These are phyloP conservation scores for Stephania cephalantha DNA, from an alignment of 164 flowering plant genomes.

Conservation along the genomic window DNA sequence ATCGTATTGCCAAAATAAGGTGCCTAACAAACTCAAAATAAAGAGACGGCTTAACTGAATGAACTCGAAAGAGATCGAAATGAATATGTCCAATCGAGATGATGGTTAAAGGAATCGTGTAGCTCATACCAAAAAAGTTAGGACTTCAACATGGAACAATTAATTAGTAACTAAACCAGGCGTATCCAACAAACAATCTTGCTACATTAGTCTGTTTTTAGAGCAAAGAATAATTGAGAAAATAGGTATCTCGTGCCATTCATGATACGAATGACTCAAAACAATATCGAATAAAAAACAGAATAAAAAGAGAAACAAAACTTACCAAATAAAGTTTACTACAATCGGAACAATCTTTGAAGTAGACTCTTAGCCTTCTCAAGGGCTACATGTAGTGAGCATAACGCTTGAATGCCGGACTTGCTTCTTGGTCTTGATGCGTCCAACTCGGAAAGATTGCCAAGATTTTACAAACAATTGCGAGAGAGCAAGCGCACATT, in stretches of 20 bases:
- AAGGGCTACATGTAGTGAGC: slow-evolving; percentile 86
- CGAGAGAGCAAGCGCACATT: too few species aligned
- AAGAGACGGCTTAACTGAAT: not conserved
- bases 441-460: too few species aligned
- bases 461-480: too few species aligned
- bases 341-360: slow-evolving; percentile 77
- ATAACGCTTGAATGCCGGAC: slow-evolving; percentile 95
- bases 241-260: not conserved
- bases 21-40: not conserved
- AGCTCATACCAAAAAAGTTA: not conserved
- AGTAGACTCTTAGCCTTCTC: slow-evolving; percentile 86
- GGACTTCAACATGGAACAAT: not conserved
- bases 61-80: not conserved
- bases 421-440: too few species aligned
- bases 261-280: too few species aligned
- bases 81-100: not conserved
- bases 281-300: too few species aligned
- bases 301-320: not conserved
- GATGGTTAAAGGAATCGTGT: not conserved
- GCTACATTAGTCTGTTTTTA: not conserved
- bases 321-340: slow-evolving; percentile 97
- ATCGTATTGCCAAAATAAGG: not conserved
- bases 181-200: not conserved
- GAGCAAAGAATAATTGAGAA: not conserved
- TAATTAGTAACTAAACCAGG: not conserved